Base-by-base conservation (phyloP, 148 eudicot species). In the Fagopyrum esculentum region DNA sequence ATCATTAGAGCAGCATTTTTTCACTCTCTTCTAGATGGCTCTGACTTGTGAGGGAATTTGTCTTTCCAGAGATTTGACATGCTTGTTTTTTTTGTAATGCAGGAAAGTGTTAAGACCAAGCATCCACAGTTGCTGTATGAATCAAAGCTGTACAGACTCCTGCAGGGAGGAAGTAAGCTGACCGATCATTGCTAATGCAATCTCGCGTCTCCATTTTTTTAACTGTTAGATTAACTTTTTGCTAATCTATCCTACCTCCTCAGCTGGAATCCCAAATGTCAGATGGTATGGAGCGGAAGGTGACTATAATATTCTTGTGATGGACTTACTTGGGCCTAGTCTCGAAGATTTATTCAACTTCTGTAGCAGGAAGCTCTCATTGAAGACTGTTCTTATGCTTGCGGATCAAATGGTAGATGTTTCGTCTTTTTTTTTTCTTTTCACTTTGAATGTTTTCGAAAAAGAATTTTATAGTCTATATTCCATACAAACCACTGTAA, bases 341-440 rank as follows among this genome's bases (percentile, higher is more conserved):
- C 98, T 93, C 48, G 98, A 93, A 82, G 98, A 93, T 84, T 81
- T 93, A 69, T 93, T 93, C 82, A 89, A 85, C 80, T 93, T 91
- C 55, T 93, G 98, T 84, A 93, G 91, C 79, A 84, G 98, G 84
- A 93, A 91, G 82, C 90, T 93, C 73, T 91, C 98, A 72, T 78
- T 93, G 78, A 93, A 93, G 88, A 93, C 98, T 40, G 97, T 93
- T 85, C 88, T 93, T 30, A 93, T 93, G 98, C 95, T 93, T 79
- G 98, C 98, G n/a, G 98, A 91, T 88, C 97, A 93, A 82, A 93
- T 93, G 98, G 98, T 91, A 77, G 64, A 48, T 11, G 8, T 7
- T 79, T 74, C 43, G 16, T 35, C 46, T 45, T 59, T 70, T 66
- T 19, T 66, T 66, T 66, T 46, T 29, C 1, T 19, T 9, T 4